Evolutionary conservation across 2,329 filamentous ascomycete species (phyloP), one percentile per base, ranked within the genome.

Genomic region (Gnomoniopsis smithogilvyi): DNA sequence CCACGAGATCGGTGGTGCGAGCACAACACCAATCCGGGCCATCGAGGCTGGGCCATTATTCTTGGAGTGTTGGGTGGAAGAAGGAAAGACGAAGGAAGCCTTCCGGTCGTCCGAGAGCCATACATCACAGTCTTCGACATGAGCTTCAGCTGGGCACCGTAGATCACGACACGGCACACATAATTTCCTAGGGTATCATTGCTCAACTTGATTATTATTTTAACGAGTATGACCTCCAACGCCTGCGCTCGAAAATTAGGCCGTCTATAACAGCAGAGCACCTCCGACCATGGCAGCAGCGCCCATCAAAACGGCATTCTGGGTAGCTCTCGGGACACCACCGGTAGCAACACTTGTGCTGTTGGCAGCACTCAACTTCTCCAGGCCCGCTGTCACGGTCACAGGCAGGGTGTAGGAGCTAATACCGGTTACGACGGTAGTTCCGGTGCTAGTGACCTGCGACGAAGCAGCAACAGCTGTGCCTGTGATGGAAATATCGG

Each of bases 11-110:
- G 72, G 72, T 6, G 76, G 75, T 6, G 69, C 70, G 2, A 76
- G 70, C 50, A 82, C 79, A 1, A 79, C 71, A 1, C 76, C 83
- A 12, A 69, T 86, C 38, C 78, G 83, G 36, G 74, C 81, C 6
- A 79, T 86, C 1, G 78, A 78, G 59, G 78, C 86, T 53, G 78
- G 86, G 49, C 77, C 86, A 63, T 66, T 91, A 57, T 78, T 88
- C 73, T 78, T 88, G 70, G 86, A 89, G 77, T 79, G 88, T 76
- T 78, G 88, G 85, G 70, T 89, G 64, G 76, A 91, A 71, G 73
- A 88, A 78, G 64, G 82, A 74, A 66, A 80, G 68, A 47, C 78
- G 67, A 67, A 82, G 76, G 3, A 43, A 15, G 38, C 51, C 1
- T 45, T 63, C 14, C 51, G 15, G n/a, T n/a, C 15, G 3, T 60